These are phyloP conservation scores for Mycena indigotica DNA, from an alignment of 768 basidiomycete genomes.

Conservation along the genomic window DNA sequence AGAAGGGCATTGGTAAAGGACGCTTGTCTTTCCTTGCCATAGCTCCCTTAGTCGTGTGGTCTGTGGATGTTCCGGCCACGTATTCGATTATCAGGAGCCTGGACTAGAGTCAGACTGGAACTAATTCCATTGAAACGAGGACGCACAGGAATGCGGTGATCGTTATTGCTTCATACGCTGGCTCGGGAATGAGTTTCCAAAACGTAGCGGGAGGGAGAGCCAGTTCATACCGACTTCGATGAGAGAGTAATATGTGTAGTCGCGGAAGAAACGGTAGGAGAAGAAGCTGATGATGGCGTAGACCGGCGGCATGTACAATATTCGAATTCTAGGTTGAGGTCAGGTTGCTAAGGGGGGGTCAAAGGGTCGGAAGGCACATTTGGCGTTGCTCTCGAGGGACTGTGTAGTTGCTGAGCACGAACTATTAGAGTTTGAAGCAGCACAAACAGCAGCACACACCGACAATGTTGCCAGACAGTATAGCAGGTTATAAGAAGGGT, in stretches of 20 bases:
- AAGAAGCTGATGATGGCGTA: slow-evolving; percentile 85
- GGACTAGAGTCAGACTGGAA: too few species aligned
- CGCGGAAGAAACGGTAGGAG: slow-evolving; percentile 81
- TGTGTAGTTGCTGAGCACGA: slow-evolving; percentile 63
- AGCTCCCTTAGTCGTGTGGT: slow-evolving; percentile 62
- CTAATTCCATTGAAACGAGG: background rate
- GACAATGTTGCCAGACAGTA: slow-evolving; percentile 10
- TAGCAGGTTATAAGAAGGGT: slow-evolving; percentile 15
- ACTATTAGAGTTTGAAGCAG: background rate
- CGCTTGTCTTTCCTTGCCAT: slow-evolving; percentile 80
- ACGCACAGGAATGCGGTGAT: slow-evolving; percentile 84
- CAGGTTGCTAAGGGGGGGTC: slow-evolving; percentile 2
- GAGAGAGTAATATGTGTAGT: slow-evolving; percentile 60
- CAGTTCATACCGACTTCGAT: slow-evolving; percentile 42
- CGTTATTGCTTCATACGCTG: slow-evolving; percentile 80
- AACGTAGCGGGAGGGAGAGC: background rate
- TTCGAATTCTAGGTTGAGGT: slow-evolving; percentile 54
- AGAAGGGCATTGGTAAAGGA: slow-evolving; percentile 77
- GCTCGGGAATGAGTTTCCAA: background rate
- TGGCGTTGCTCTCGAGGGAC: slow-evolving; percentile 77
- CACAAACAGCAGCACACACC: slow-evolving; percentile 1
- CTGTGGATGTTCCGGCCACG: slow-evolving; percentile 69
- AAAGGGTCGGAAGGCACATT: slow-evolving; percentile 50
- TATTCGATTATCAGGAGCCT: slow-evolving; percentile 84
- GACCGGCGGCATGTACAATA: slow-evolving; percentile 82